A percentile compares a stretch with the other conserved stretches of the same genome.
phyloP scores from a whole-genome alignment of 441 rosid species.

The Breynia disticha region DNA sequence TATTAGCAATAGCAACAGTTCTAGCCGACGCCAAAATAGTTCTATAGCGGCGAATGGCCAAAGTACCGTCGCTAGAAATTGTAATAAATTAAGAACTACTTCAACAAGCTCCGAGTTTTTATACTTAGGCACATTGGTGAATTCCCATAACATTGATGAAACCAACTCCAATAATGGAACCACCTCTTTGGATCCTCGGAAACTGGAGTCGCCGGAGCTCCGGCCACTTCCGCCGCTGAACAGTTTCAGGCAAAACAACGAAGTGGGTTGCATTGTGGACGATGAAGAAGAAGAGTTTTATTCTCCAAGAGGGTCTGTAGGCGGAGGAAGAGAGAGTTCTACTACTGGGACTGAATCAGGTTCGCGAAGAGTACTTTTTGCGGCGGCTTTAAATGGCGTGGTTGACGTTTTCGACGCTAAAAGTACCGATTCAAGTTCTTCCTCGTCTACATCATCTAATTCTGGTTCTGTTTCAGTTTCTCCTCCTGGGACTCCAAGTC shows the following conservation, averaged over 20 bases:
- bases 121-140: constrained; percentile 44
- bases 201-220: constrained; percentile 84
- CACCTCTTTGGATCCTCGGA: constrained; percentile 36
- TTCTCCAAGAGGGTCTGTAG: constrained; percentile 73
- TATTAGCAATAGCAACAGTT: constrained; percentile 23
- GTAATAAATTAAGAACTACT: constrained; percentile 28
- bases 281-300: constrained; percentile 77
- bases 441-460: constrained; percentile 41
- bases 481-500: constrained; percentile 64
- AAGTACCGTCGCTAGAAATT: constrained; percentile 3
- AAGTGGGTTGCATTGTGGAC: constrained; percentile 24
- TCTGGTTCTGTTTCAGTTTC: constrained; percentile 72
- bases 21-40: not conserved
- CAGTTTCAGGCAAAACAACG: constrained; percentile 18
- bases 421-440: constrained; percentile 42
- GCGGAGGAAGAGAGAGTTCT: constrained; percentile 46
- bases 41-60: constrained; percentile 12
- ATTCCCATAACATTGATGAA: constrained; percentile 30
- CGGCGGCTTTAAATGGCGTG: constrained; percentile 10
- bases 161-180: constrained; percentile 16
- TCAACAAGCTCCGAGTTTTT: constrained; percentile 66
- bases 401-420: constrained; percentile 27
- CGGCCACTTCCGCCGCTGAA: constrained; percentile 75
- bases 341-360: constrained; percentile 50
- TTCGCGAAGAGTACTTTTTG: constrained; percentile 39